Evolutionary conservation across 495 filamentous ascomycete species (phyloP), one percentile per base, ranked within the genome.

Genomic region (Trichoderma gamsii): DNA sequence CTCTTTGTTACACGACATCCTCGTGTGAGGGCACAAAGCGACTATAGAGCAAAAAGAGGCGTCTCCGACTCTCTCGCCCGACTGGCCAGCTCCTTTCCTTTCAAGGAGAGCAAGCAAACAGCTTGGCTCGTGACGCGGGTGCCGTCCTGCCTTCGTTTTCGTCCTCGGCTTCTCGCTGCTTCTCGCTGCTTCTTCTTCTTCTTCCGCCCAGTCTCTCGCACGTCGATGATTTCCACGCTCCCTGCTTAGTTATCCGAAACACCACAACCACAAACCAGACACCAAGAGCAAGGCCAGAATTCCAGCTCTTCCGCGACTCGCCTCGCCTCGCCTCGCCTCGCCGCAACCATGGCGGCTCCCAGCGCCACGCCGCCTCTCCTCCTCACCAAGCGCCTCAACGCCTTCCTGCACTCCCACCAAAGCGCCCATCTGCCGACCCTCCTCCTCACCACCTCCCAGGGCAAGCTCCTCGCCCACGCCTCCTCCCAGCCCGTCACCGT

Each of bases 381-480:
- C 66, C 77, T 83, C 61, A 79, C 77, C 25, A 81, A 82, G 70
- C 77, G 79, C 43, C 77, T 83, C 43, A 80, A 79, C 35, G 69
- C 79, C 41, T 83, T 83, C 73, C 79, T 83, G n/a, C 77, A 73
- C 71, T 76, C 77, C 41, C 80, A 82, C 72, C 78, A 79, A n/a
- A 77, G 76, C 4, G 66, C 79, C 38, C 75, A 76, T 63, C 71
- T 83, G 59, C 77, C 76, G 69, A 77, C 77, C 4, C 75, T 76
- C 29, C 78, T 78, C 59, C 76, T 83, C 52, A 81, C 79, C 41
- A 82, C 80, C 8, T 76, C 77, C 16, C 75, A 75, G n/a, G 81
- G 81, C 67, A 79, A 79, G 67, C 78, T 83, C 65, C 79, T 83
- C 72, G 79, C 81, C 29, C 79, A 83, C 69, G 80, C 81, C 8